These are phyloP conservation scores for Kwoniella sp. DNA, from an alignment of 768 basidiomycete genomes.

Conservation along the genomic window DNA sequence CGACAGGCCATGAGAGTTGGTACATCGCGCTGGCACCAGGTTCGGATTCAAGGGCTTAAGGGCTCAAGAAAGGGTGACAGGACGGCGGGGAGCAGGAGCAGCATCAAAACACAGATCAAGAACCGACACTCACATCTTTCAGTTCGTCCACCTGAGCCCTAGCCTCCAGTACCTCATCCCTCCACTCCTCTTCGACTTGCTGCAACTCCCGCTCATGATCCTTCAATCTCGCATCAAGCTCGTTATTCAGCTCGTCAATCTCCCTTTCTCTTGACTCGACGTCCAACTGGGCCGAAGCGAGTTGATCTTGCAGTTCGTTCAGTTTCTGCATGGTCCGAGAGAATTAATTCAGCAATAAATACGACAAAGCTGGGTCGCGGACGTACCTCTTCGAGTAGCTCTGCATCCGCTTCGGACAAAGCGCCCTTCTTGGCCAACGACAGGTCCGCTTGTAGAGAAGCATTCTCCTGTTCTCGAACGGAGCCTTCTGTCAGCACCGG, in stretches of 20 bases:
- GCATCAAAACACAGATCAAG: no score
- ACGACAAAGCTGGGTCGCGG: not conserved
- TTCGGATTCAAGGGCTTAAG: no score
- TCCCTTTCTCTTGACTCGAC: constrained; percentile 75
- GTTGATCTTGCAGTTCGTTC: constrained; percentile 51
- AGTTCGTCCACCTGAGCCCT: constrained; percentile 75
- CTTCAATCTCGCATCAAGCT: constrained; percentile 64
- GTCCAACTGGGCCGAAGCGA: constrained; percentile 66
- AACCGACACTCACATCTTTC: constrained; percentile 47
- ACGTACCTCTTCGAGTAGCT: constrained; percentile 45
- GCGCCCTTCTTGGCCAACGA: constrained; percentile 34
- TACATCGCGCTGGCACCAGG: no score
- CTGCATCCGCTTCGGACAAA: constrained; percentile 48
- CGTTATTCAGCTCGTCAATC: constrained; percentile 78
- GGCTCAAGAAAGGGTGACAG: no score
- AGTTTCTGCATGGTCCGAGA: constrained; percentile 31
- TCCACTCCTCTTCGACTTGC: constrained; percentile 77
- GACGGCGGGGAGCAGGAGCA: no score
- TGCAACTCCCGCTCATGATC: constrained; percentile 52
- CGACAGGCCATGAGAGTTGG: no score
- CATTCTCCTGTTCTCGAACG: constrained; percentile 46
- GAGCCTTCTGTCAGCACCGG: not conserved
- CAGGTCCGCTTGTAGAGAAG: constrained; percentile 39
- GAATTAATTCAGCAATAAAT: not conserved
- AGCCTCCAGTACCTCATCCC: constrained; percentile 81